Evolutionary conservation across 495 filamentous ascomycete genomes (phyloP), one percentile per base, ranked within the genome.

Genomic region (Margaritispora aquatica): DNA sequence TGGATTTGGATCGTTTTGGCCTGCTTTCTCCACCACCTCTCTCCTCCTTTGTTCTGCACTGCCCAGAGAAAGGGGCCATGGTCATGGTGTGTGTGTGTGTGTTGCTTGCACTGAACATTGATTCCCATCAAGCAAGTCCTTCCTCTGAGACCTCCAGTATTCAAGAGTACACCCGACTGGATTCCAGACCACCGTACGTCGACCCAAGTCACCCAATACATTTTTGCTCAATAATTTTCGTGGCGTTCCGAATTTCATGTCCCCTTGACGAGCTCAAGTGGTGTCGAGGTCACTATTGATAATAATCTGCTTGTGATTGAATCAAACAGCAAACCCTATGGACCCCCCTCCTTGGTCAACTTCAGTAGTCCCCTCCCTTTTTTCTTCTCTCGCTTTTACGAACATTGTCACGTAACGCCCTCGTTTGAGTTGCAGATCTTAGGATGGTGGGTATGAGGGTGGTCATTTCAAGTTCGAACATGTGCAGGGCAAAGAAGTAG

Each of bases 331-430:
- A 63, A 65, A 55, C 26, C 66, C 65, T 36, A 20, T 55, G 23
- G 65, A 61, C 31, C 54, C 65, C 63, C 57, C 50, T 66, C 59
- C 44, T 66, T 51, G 23, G 67, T 60, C 34, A 68, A 50, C 61
- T 67, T 62, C 48, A 70, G 63, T 36, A 69, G 50, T 24, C 64
- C 57, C 29, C 55, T 48, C 46, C 68, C 66, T n/a, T n/a, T n/a
- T n/a, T n/a, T n/a, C n/a, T n/a, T n/a, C n/a, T n/a, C n/a, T n/a
- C n/a, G n/a, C n/a, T n/a, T n/a, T n/a, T n/a, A n/a, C n/a, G n/a
- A n/a, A n/a, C n/a, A n/a, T n/a, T n/a, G n/a, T n/a, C n/a, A n/a
- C n/a, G n/a, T n/a, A n/a, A n/a, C n/a, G n/a, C n/a, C n/a, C n/a
- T n/a, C n/a, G n/a, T n/a, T n/a, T n/a, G n/a, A n/a, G n/a, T n/a